A percentile compares a stretch with the other conserved stretches of the same genome.
Evolutionary conservation across 345 rosid genomes (phyloP).

Genomic region (Viola odorata): DNA sequence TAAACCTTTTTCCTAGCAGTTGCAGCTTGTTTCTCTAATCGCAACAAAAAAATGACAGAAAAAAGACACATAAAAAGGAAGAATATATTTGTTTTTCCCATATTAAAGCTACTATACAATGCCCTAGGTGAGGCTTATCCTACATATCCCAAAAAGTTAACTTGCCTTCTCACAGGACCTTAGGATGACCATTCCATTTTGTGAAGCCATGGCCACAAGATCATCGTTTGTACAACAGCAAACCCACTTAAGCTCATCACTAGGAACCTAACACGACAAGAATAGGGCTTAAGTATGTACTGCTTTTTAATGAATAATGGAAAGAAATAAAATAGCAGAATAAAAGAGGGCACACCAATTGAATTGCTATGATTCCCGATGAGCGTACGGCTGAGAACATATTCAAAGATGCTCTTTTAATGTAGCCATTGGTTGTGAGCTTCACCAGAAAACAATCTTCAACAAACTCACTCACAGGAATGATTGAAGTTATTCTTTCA

Average conservation of each 20-base stretch:
- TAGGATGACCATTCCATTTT: slow-evolving; percentile 84
- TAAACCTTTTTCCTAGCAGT: too few species aligned
- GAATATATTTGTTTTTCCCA: background rate
- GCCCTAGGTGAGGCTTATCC: too few species aligned
- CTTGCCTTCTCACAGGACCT: slow-evolving; percentile 76
- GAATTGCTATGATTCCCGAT: slow-evolving; percentile 94
- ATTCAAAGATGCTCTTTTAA: slow-evolving; percentile 88
- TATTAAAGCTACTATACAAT: too few species aligned
- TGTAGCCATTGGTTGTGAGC: slow-evolving; percentile 95
- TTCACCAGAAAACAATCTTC: slow-evolving; percentile 77
- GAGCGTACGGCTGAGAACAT: slow-evolving; percentile 82
- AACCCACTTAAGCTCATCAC: slow-evolving; percentile 93
- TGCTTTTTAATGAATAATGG: too few species aligned
- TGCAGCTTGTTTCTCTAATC: too few species aligned
- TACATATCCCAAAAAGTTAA: slow-evolving; percentile 4
- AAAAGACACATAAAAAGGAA: background rate
- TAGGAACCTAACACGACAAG: slow-evolving; percentile 60
- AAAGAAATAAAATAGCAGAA: background rate
- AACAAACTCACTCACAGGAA: slow-evolving; percentile 79
- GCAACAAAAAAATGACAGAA: background rate
- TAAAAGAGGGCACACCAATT: slow-evolving; percentile 55
- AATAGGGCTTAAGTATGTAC: slow-evolving; percentile 6
- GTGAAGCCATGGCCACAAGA: slow-evolving; percentile 96
- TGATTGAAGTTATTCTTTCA: slow-evolving; percentile 92
- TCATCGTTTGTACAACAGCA: slow-evolving; percentile 80